A percentile compares a stretch with the other conserved stretches of the same genome.
These are phyloP conservation scores for Nakazawaea laoshanensis DNA, from an alignment of 805 yeast genomes.

Conservation along the genomic window DNA sequence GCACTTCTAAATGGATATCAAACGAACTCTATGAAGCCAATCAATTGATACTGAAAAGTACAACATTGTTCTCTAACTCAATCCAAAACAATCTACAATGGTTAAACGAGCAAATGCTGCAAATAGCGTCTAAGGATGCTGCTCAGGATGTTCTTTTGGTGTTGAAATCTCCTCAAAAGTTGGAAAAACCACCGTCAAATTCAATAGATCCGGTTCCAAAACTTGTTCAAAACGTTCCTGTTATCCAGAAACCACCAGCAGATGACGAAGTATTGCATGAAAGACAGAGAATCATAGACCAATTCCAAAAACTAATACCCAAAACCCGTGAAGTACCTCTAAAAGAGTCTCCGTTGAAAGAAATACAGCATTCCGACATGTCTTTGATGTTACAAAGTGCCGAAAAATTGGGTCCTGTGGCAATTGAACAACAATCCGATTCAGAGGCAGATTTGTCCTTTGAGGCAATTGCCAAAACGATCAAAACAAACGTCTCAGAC, in stretches of 20 bases:
- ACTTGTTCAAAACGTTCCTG: neutral
- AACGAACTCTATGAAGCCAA: slow-evolving; percentile 31
- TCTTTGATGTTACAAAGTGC: slow-evolving; percentile 9
- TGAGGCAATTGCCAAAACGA: slow-evolving; percentile 8
- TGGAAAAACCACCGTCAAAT: no score
- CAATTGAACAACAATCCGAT: neutral
- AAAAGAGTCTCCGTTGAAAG: neutral
- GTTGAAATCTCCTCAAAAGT: slow-evolving; percentile 12
- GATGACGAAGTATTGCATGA: no score
- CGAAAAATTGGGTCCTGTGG: slow-evolving; percentile 4
- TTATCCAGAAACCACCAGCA: no score
- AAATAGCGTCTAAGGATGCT: slow-evolving; percentile 16
- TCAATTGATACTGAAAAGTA: slow-evolving; percentile 26
- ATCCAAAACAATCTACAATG: slow-evolving; percentile 30
- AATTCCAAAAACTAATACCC: slow-evolving; percentile 6
- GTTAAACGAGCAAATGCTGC: slow-evolving; percentile 32
- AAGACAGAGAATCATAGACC: neutral
- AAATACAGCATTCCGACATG: slow-evolving; percentile 4
- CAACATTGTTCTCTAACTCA: slow-evolving; percentile 30
- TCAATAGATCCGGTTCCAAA: no score
- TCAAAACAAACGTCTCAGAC: slow-evolving; percentile 14
- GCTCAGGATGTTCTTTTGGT: slow-evolving; percentile 14
- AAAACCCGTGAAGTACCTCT: neutral
- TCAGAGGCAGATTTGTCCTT: slow-evolving; percentile 5
- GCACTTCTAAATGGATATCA: slow-evolving; percentile 44